A percentile compares a stretch with the other conserved stretches of the same genome.
Conservation (phyloP, 306 rosid genomes). For the Dicorynia guianensis region DNA sequence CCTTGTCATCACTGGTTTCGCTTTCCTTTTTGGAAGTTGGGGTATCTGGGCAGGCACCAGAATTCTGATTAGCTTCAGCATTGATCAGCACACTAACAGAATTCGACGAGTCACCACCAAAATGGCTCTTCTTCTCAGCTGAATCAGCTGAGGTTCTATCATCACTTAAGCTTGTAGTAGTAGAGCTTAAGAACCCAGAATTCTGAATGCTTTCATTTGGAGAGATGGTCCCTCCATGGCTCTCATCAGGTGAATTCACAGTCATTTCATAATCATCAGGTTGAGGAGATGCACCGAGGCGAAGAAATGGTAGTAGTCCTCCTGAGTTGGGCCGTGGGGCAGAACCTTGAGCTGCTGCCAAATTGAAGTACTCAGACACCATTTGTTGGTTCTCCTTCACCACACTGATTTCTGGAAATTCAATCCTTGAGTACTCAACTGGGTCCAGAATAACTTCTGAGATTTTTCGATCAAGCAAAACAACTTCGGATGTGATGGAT, state of each 20-base stretch:
- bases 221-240: constrained; percentile 55
- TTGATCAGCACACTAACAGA: constrained; percentile 42
- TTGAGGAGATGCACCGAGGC: constrained; percentile 68
- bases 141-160: constrained; percentile 73
- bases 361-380: constrained; percentile 82
- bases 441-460: constrained; percentile 65
- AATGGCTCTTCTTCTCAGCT: constrained; percentile 55
- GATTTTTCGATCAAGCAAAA: constrained; percentile 67
- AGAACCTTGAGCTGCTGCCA: constrained; percentile 39
- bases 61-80: constrained; percentile 44
- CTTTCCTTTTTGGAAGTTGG: constrained; percentile 74
- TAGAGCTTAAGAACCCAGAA: constrained; percentile 71
- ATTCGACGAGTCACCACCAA: constrained; percentile 44
- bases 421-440: constrained; percentile 82
- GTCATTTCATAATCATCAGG: constrained; percentile 72
- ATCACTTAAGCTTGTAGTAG: constrained; percentile 72
- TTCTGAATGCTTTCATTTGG: constrained; percentile 69
- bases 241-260: constrained; percentile 54
- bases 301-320: constrained; percentile 75
- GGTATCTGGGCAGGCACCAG: constrained; percentile 60
- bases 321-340: constrained; percentile 49
- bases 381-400: constrained; percentile 80
- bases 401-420: constrained; percentile 77
- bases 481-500: constrained; percentile 91
- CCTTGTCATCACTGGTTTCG: constrained; percentile 52